Percentiles rank a stretch among this genome's conserved stretches.
phyloP scores from a whole-genome alignment of 2,329 filamentous ascomycete species.

The Phialophora expanda region DNA sequence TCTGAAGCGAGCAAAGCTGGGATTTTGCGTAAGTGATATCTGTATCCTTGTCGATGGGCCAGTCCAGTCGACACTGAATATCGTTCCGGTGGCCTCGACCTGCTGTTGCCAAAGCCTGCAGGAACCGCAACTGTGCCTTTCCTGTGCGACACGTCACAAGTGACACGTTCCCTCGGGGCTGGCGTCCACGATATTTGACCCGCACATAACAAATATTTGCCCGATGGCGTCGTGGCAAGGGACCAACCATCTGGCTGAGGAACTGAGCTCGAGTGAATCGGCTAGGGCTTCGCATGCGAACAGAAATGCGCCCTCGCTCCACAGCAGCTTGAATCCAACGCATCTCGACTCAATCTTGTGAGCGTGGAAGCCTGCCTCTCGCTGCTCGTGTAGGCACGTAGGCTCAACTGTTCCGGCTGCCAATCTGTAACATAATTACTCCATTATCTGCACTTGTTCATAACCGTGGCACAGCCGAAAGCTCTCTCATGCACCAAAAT shows the following conservation, averaged over 20 bases:
- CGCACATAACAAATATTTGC: not conserved
- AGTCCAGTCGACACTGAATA: not conserved
- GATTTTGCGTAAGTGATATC: not conserved
- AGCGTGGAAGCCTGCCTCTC: not conserved
- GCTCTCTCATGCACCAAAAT: not conserved
- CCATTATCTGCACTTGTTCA: not conserved
- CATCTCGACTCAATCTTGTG: not conserved
- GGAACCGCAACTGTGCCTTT: not conserved
- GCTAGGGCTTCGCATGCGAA: not conserved
- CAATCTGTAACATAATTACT: not conserved
- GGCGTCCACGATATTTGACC: not conserved
- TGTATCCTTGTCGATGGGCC: not conserved
- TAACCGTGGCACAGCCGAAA: not conserved
- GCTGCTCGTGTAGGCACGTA: not conserved
- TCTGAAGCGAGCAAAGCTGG: not conserved
- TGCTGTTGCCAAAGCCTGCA: not conserved
- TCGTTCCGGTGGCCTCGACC: not conserved
- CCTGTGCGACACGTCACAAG: not conserved
- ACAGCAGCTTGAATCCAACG: not conserved
- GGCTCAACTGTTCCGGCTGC: not conserved
- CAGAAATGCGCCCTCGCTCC: not conserved
- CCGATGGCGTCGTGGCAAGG: not conserved
- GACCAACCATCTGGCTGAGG: not conserved
- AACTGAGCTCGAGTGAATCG: not conserved
- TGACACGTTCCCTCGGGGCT: not conserved